Base-by-base conservation (phyloP, 148 eudicot species). In the Suaeda aralocaspica region DNA sequence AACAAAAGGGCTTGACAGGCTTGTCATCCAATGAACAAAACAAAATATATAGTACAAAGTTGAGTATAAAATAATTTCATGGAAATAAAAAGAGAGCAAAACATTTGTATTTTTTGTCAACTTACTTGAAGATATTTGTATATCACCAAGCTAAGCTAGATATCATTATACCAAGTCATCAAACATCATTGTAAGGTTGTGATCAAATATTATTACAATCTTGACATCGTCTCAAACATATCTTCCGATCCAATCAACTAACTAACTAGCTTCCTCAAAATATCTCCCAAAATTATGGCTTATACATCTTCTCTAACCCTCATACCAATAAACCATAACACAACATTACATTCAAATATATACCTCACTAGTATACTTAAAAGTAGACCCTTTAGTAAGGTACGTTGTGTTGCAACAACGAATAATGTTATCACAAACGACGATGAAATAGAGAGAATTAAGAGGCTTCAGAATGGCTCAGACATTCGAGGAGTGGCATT, bases 401-500 rank as follows among this genome's bases (percentile, higher is more conserved):
- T 69, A 9, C 62, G 25, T 21, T 67, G 68, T 19, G 12, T 67
- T 6, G 19, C 71, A 10, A 51, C 24, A 16, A 33, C 45, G 9
- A 18, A 59, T 30, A 25, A 30, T 19, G 3, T 21, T 7, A n/a
- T 25, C 18, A 29, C 24, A 16, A 63, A 71, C 16, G 93, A 94
- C 30, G 98, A 91, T 33, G 98, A 94, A 28, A 85, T 79, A 74
- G 92, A 85, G 52, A 84, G 66, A 73, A 91, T 91, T 22, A 74
- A 82, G 77, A 79, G 98, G 82, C 92, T 91, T 16, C 98, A 94
- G 66, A 94, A 94, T 31, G 97, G 98, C 39, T 87, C 98, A 0
- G 98, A 94, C 48, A 87, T 94, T 59, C 84, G 97, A 1, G 98
- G 98, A 9, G 91, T 94, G 41, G 98, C 98, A 0, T 16, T 94